These are phyloP conservation scores for Friedmanniomyces simplex DNA, from an alignment of 495 filamentous ascomycete species.

Conservation along the genomic window DNA sequence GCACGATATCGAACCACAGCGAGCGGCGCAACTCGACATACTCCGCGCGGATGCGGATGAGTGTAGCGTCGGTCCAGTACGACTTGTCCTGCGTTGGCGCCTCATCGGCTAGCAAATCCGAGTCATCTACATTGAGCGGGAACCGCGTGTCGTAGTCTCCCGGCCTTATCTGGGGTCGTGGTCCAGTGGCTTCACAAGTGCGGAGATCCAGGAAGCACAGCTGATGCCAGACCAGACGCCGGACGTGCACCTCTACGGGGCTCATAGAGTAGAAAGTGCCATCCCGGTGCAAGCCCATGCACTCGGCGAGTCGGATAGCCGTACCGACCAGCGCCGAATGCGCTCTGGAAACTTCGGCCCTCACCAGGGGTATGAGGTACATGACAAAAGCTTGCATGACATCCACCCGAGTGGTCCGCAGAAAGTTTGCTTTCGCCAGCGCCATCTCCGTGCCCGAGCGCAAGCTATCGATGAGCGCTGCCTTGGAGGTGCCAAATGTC, in stretches of 20 bases:
- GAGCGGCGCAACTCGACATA: slow-evolving; percentile 58
- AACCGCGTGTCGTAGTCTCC: slow-evolving; percentile 64
- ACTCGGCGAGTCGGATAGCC: slow-evolving; percentile 61
- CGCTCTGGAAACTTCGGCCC: slow-evolving; percentile 56
- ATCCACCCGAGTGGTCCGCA: slow-evolving; percentile 58
- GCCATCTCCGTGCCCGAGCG: slow-evolving; percentile 54
- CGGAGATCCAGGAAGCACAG: slow-evolving; percentile 66
- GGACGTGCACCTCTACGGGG: slow-evolving; percentile 59
- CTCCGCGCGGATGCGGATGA: slow-evolving; percentile 57
- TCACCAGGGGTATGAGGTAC: slow-evolving; percentile 62
- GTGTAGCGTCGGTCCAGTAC: slow-evolving; percentile 58
- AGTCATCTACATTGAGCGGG: slow-evolving; percentile 57
- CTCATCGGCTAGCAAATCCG: slow-evolving; percentile 38
- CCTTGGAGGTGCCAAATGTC: slow-evolving; percentile 43
- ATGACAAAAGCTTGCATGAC: slow-evolving; percentile 65
- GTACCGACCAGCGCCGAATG: slow-evolving; percentile 61
- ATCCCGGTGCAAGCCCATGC: slow-evolving; percentile 67
- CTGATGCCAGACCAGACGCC: slow-evolving; percentile 67
- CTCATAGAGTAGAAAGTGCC: slow-evolving; percentile 48
- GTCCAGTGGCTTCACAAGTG: slow-evolving; percentile 66
- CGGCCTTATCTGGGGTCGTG: slow-evolving; percentile 51
- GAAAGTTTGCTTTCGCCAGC: slow-evolving; percentile 54
- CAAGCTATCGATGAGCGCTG: slow-evolving; percentile 45
- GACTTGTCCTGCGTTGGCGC: slow-evolving; percentile 35
- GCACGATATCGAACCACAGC: slow-evolving; percentile 52